Conservation (phyloP, 2,329 filamentous ascomycete genomes). For the Aspergillus sp. region DNA sequence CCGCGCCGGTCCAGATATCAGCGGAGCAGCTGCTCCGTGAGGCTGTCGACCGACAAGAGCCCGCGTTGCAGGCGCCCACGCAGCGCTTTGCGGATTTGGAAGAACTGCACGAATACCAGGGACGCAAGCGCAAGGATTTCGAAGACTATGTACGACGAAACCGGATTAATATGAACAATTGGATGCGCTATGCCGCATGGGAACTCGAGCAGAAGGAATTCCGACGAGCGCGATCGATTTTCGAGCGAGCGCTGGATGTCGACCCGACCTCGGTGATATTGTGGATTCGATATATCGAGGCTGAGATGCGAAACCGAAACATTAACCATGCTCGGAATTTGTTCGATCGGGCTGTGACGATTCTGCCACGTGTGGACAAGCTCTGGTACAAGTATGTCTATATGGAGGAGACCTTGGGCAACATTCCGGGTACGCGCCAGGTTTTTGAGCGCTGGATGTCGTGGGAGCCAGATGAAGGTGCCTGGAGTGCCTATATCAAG, state of each 20-base stretch:
- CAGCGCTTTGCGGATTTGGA: constrained; percentile 95
- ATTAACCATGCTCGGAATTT: constrained; percentile 96
- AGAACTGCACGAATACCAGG: constrained; percentile 96
- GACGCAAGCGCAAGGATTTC: constrained; percentile 91
- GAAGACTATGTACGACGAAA: constrained; percentile 97
- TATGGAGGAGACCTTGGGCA: constrained; percentile 96
- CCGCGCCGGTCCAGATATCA: constrained; percentile 85
- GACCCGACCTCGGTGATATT: constrained; percentile 80
- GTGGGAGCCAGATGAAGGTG: constrained; percentile 94
- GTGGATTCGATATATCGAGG: constrained; percentile 91
- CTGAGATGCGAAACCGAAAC: constrained; percentile 91
- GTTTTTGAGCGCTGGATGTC: constrained; percentile 98
- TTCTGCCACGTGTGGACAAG: constrained; percentile 87
- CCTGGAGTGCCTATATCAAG: constrained; percentile 95
- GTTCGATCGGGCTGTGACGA: constrained; percentile 88
- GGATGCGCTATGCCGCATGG: constrained; percentile 96
- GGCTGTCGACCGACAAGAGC: constrained; percentile 93
- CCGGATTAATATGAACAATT: constrained; percentile 94
- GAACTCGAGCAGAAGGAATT: constrained; percentile 98
- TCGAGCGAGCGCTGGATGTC: constrained; percentile 90
- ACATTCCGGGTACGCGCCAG: constrained; percentile 84
- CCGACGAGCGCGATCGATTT: constrained; percentile 82
- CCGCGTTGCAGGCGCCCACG: constrained; percentile 79
- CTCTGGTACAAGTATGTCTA: constrained; percentile 99
- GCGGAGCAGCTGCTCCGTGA: constrained; percentile 96